Base-by-base conservation (phyloP, 495 filamentous ascomycete species). In the Annulohypoxylon bovei region DNA sequence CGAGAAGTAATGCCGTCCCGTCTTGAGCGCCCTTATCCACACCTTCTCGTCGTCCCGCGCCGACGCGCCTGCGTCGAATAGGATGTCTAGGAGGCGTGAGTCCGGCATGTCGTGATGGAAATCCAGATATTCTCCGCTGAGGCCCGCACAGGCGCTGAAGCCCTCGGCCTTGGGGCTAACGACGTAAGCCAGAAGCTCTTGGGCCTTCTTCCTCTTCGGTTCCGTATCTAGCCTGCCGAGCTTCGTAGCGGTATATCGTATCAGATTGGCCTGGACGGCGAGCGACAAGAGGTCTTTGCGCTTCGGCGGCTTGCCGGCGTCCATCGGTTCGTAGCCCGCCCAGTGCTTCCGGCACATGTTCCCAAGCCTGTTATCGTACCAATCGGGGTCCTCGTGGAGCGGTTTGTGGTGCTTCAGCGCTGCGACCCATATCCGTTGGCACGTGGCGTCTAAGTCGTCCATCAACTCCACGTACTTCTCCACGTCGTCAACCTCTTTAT, bases 91-190 rank as follows among this genome's bases (percentile, higher is more conserved):
- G 0, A 78, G 42, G 3, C 67, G 65, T 1, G 71, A 71, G 27
- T 78, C 76, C 7, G 76, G 76, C 76, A 78, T 78, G 28, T 78
- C 76, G 54, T 73, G 76, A 50, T 78, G 76, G 58, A 78, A 76
- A 32, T 78, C 76, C n/a, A 55, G 50, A 37, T 78, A 78, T 25
- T 78, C 76, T 28, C 71, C 72, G 18, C 66, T 75, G 9, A 73
- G 58, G 40, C 68, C 65, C 9, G 71, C 76, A 9, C 74, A 78
- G n/a, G 74, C 74, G 25, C 71, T 75, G 27, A 78, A 72, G 7
- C 76, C 76, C 11, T 78, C 76, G 30, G 68, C 68, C 55, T 71
- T 75, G 7, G 76, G 76, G 30, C 74, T 68, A 20, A 78, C 72
- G 8, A 73, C 67, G 28, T 67, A 73, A 12, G 65, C 35, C 3